Conservation (phyloP, 257 asterid genomes). For the Mitragyna speciosa region DNA sequence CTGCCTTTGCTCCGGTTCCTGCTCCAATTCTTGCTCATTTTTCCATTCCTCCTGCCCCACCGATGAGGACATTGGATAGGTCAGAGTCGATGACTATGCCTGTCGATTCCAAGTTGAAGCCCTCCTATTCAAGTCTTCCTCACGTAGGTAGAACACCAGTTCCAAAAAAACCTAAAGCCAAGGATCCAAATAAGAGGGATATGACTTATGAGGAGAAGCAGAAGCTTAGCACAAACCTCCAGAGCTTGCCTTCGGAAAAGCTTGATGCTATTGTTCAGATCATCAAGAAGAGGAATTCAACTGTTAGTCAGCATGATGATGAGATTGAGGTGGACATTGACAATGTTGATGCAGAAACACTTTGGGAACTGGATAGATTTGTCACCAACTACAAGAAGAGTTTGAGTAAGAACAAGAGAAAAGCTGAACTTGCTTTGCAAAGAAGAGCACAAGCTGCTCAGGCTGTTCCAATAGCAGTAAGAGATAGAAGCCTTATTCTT, state of each 20-base stretch:
- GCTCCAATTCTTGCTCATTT: slow-evolving; percentile 26
- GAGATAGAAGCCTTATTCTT: slow-evolving; percentile 19
- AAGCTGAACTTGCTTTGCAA: slow-evolving; percentile 82
- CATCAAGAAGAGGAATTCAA: slow-evolving; percentile 74
- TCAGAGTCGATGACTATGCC: slow-evolving; percentile 47
- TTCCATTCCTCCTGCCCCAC: slow-evolving; percentile 34
- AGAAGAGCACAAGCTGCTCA: slow-evolving; percentile 46
- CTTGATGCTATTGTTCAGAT: slow-evolving; percentile 92
- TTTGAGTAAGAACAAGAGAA: slow-evolving; percentile 88
- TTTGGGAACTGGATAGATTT: slow-evolving; percentile 98
- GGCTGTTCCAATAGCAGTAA: slow-evolving; percentile 43
- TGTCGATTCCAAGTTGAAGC: slow-evolving; percentile 42
- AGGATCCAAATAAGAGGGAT: slow-evolving; percentile 85
- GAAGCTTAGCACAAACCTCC: slow-evolving; percentile 84
- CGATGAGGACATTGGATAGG: slow-evolving; percentile 44
- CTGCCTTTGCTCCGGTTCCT: slow-evolving; percentile 28
- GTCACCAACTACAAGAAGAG: slow-evolving; percentile 89
- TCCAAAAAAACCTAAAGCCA: slow-evolving; percentile 93
- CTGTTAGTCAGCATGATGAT: slow-evolving; percentile 74
- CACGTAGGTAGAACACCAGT: slow-evolving; percentile 66
- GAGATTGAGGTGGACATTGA: slow-evolving; percentile 98
- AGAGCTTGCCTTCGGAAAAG: slow-evolving; percentile 81
- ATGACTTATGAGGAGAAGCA: slow-evolving; percentile 97
- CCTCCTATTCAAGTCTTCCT: slow-evolving; percentile 32
- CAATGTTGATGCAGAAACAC: slow-evolving; percentile 85